Percentiles rank a stretch among this genome's conserved stretches.
These are phyloP conservation scores for Raphanus raphanistrum DNA, from an alignment of 345 rosid genomes.

Conservation along the genomic window DNA sequence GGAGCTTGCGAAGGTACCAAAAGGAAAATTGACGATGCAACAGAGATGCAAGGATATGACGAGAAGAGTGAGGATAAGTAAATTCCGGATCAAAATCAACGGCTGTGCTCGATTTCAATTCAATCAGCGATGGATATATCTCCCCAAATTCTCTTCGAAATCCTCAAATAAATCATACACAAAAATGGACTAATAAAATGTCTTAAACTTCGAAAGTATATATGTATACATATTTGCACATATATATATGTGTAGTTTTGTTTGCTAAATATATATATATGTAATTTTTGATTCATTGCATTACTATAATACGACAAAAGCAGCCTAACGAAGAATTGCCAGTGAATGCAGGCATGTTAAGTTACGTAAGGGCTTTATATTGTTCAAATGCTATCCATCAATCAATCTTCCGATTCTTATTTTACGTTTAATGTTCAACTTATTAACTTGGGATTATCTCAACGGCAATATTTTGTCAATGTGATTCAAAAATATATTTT, in stretches of 20 bases:
- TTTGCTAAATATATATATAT: not conserved
- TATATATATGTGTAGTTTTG: not conserved
- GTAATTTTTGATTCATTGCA: not conserved
- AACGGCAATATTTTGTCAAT: not conserved
- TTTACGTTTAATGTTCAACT: not conserved
- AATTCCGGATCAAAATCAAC: slow-evolving; percentile 60
- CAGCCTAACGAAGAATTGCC: not conserved
- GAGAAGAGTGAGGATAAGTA: slow-evolving; percentile 57
- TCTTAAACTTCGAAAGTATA: not conserved
- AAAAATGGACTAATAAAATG: slow-evolving; percentile 44
- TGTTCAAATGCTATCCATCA: not conserved
- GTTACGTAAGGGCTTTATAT: not conserved
- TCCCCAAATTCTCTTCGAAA: slow-evolving; percentile 56
- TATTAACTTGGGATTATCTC: not conserved
- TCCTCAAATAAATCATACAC: slow-evolving; percentile 44
- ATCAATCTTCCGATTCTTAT: not conserved
- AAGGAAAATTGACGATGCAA: slow-evolving; percentile 42
- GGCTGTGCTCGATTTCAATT: slow-evolving; percentile 59
- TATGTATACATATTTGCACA: not conserved
- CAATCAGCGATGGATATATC: slow-evolving; percentile 48
- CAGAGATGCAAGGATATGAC: slow-evolving; percentile 48
- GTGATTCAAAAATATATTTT: not conserved
- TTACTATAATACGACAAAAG: not conserved
- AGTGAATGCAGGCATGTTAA: not conserved
- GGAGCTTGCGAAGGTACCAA: slow-evolving; percentile 45